Evolutionary conservation across 2,329 filamentous ascomycete species (phyloP), one percentile per base, ranked within the genome.

Genomic region (Cladosporium sp.): DNA sequence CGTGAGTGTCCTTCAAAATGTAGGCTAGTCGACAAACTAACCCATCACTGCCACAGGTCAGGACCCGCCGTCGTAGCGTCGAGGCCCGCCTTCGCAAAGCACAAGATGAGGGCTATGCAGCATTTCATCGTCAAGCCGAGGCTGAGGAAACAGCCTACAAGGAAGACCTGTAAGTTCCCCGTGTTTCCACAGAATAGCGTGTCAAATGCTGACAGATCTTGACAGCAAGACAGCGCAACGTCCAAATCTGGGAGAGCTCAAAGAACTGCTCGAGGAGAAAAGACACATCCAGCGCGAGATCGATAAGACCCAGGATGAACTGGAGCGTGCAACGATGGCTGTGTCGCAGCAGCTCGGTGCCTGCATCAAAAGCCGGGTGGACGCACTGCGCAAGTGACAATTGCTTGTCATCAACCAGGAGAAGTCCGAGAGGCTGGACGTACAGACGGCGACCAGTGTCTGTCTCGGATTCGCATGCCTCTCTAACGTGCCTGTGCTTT

Each of bases 241-340:
- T 11, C 71, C 71, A 23, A 69, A 72, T 32, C 32, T 73, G 43
- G 64, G 69, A 28, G 67, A 65, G 13, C 65, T 74, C n/a, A 57
- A 67, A 18, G 61, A 67, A 36, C 67, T 74, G 13, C 61, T 72
- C 11, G 53, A 63, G 11, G 64, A 66, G 61, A 70, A 70, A 58
- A 64, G 65, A n/a, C 58, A 67, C 11, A 30, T 71, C 5, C 67
- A 71, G 26, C 26, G 16, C 11, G 32, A 68, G 25, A 63, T 71
- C 13, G 63, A 69, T 0, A 58, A 62, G 6, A 69, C 64, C 23
- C 51, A 62, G 23, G 58, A 26, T 11, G 48, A 67, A 10, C 34
- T 71, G 34, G 66, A 71, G 8, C 56, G 58, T 13, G 65, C 64
- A 6, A 65, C 64, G 53, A 54, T 54, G 18, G 51, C 65, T 11